Percentiles rank a stretch among this genome's conserved stretches.
Conservation (phyloP, 2,329 filamentous ascomycete genomes). For the Penicillium sp. region DNA sequence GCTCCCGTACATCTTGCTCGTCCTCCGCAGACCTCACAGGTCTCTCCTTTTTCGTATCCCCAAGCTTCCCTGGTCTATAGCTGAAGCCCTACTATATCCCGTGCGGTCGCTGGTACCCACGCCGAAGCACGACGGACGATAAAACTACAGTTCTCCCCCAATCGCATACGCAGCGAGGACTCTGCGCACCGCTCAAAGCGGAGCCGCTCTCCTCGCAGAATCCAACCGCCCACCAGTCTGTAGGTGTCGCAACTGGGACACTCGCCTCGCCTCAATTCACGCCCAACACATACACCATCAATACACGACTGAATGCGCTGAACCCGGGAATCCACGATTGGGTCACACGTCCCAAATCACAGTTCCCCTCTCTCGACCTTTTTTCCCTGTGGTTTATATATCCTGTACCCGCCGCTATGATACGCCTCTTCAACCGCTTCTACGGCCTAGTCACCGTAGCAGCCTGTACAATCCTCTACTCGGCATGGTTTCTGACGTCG, state of each 20-base stretch:
- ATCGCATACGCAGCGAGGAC: neutral
- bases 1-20: conserved; percentile 1
- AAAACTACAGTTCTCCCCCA: neutral
- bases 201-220: neutral
- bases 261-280: neutral
- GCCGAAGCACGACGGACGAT: neutral
- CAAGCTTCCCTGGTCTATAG: neutral
- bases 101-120: neutral
- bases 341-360: neutral
- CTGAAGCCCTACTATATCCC: neutral
- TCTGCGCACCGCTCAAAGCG: neutral
- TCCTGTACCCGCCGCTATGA: conserved; percentile 9
- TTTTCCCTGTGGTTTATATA: neutral
- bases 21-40: neutral
- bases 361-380: neutral
- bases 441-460: conserved; percentile 34
- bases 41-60: neutral
- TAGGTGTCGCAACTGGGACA: neutral
- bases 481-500: conserved; percentile 31
- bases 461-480: conserved; percentile 32
- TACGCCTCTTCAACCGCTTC: conserved; percentile 34
- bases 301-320: neutral
- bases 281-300: neutral
- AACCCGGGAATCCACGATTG: neutral
- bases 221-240: neutral